Conservation (phyloP, 176 grass and related monocot genomes). For the Raddia distichophylla region DNA sequence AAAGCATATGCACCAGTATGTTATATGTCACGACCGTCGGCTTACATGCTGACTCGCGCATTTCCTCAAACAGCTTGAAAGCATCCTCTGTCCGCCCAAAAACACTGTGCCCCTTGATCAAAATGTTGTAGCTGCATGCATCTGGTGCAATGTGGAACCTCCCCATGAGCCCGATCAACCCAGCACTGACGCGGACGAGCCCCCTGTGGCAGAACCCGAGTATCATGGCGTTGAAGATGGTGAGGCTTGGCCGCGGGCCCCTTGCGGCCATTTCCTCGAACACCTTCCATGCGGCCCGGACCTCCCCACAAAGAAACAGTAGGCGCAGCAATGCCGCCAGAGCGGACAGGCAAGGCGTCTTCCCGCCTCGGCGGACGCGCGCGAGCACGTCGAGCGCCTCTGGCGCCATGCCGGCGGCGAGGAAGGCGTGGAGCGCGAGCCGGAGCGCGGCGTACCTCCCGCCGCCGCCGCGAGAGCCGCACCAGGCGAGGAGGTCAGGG, state of each 20-base stretch:
- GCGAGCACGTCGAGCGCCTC: conserved; percentile 60
- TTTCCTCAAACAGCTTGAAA: conserved; percentile 72
- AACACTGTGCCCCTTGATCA: conserved; percentile 75
- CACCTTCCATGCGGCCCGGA: conserved; percentile 70
- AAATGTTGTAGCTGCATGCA: conserved; percentile 74
- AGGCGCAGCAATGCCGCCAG: conserved; percentile 58
- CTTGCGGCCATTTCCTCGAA: conserved; percentile 76
- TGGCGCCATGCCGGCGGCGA: conserved; percentile 54
- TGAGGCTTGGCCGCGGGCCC: conserved; percentile 55
- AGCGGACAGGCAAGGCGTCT: conserved; percentile 54
- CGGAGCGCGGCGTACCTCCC: conserved; percentile 46
- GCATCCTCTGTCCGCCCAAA: conserved; percentile 56
- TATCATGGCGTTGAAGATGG: conserved; percentile 81
- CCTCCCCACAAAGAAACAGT: conserved; percentile 58
- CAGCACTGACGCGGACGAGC: conserved; percentile 30
- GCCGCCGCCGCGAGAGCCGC: conserved; percentile 14
- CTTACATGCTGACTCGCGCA: conserved; percentile 42
- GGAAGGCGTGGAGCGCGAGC: conserved; percentile 75
- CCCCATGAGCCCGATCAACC: conserved; percentile 64
- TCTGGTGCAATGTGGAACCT: conserved; percentile 59
- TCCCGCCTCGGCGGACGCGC: conserved; percentile 36
- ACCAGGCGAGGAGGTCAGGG: conserved; percentile 49
- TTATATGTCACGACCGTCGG: conserved; percentile 73
- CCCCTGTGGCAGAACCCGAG: conserved; percentile 76
- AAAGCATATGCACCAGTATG: conserved; percentile 67